Percentiles rank a stretch among this genome's conserved stretches.
Evolutionary conservation across 2,329 filamentous ascomycete species (phyloP).

Genomic region (Colletotrichum euphorbiae): DNA sequence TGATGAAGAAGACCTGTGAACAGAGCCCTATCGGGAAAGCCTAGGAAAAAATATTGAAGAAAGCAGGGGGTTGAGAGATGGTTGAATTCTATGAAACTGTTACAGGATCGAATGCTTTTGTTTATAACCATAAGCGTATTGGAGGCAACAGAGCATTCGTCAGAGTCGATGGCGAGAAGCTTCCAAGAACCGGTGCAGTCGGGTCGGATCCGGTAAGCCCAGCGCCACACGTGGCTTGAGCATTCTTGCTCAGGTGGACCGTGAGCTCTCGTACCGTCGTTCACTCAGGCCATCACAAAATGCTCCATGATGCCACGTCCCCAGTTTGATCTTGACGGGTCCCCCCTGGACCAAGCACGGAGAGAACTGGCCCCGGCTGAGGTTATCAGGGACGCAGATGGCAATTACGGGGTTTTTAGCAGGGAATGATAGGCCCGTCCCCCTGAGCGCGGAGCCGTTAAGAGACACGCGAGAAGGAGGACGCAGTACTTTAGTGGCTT

Average conservation of each 20-base stretch:
- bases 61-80: background rate
- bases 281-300: conserved; percentile 5
- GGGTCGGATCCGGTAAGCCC: conserved; percentile 14
- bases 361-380: conserved; percentile 13
- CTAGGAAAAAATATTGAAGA: background rate
- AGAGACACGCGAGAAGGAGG: conserved; percentile 31
- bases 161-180: conserved; percentile 32
- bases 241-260: background rate
- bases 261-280: background rate
- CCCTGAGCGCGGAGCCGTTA: conserved; percentile 35
- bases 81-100: too few relatives aligned
- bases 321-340: background rate
- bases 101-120: too few relatives aligned
- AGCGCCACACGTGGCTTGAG: conserved; percentile 33
- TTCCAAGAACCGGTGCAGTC: conserved; percentile 21
- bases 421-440: conserved; percentile 22
- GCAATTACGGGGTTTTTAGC: conserved; percentile 23
- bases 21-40: background rate
- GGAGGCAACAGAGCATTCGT: conserved; percentile 36
- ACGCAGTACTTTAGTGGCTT: conserved; percentile 30
- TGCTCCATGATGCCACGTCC: background rate
- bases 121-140: background rate
- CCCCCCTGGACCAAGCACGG: background rate
- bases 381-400: conserved; percentile 20
- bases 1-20: background rate